Evolutionary conservation across 2,329 filamentous ascomycete species (phyloP).

Genomic region (Aspergillus aculeatus): DNA sequence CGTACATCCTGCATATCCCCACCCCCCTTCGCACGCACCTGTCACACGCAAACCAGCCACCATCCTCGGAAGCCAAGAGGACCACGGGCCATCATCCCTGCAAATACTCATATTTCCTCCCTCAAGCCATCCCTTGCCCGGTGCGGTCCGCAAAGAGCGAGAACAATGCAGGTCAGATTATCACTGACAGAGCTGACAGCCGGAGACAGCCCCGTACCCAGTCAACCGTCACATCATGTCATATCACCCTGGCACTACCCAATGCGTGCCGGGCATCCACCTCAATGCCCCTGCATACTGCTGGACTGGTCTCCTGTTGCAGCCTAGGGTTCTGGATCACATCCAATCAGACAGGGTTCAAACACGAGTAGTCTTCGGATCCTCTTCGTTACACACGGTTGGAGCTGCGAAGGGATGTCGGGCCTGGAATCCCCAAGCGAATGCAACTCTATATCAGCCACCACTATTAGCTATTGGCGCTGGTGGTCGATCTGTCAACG

Average conservation of each 20-base stretch:
- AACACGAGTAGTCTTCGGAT: not conserved
- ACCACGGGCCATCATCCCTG: not conserved
- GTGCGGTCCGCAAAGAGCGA: not conserved
- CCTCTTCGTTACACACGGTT: not conserved
- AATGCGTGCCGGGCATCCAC: not conserved
- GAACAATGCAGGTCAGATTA: not conserved
- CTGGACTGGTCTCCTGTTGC: not conserved
- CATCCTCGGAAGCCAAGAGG: not conserved
- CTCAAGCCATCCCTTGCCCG: not conserved
- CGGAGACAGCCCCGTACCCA: not conserved
- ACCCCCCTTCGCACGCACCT: not conserved
- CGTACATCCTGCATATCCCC: not conserved
- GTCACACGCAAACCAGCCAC: not conserved
- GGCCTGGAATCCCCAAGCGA: not conserved
- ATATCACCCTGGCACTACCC: not conserved
- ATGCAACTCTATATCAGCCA: slow-evolving; percentile 5
- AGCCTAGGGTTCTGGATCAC: not conserved
- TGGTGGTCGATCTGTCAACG: not conserved
- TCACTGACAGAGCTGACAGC: not conserved
- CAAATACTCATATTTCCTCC: not conserved
- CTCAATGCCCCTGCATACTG: not conserved
- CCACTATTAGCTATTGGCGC: not conserved
- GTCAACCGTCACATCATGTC: not conserved
- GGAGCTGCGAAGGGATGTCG: not conserved
- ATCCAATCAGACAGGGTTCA: not conserved